These are phyloP conservation scores for Malus sieversii DNA, from an alignment of 306 rosid genomes.

Conservation along the genomic window DNA sequence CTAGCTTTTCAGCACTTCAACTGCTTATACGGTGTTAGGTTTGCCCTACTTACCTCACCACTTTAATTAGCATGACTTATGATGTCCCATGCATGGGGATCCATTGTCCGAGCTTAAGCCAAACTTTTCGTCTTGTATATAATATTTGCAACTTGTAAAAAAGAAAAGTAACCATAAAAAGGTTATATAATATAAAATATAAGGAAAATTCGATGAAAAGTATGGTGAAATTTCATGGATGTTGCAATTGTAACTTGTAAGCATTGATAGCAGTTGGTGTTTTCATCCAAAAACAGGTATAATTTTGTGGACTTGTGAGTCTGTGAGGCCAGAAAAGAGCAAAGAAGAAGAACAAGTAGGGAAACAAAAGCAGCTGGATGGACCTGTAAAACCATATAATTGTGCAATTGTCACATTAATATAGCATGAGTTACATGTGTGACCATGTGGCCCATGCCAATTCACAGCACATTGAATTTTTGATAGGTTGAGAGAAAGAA, in stretches of 20 bases:
- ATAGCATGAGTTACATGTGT: neutral
- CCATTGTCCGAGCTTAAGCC: too few relatives aligned
- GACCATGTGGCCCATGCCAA: slow-evolving; percentile 11
- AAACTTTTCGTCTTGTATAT: too few relatives aligned
- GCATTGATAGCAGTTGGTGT: neutral
- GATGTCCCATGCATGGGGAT: too few relatives aligned
- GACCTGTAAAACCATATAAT: slow-evolving; percentile 20
- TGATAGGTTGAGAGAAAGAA: neutral
- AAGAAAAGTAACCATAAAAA: too few relatives aligned
- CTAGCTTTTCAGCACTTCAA: neutral
- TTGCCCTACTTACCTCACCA: too few relatives aligned
- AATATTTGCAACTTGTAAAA: too few relatives aligned
- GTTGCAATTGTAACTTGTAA: neutral
- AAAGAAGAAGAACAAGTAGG: neutral
- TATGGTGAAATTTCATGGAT: neutral
- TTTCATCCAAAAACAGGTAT: neutral
- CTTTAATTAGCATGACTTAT: too few relatives aligned
- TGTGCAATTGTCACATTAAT: slow-evolving; percentile 2
- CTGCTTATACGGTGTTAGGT: neutral
- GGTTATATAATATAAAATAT: too few relatives aligned
- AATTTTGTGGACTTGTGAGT: neutral
- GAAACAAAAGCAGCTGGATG: slow-evolving; percentile 13
- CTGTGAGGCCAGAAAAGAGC: neutral
- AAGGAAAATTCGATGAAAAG: too few relatives aligned
- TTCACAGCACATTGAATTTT: neutral